These are phyloP conservation scores for Nyctanthes arbortristis DNA, from an alignment of 257 asterid species.

Conservation along the genomic window DNA sequence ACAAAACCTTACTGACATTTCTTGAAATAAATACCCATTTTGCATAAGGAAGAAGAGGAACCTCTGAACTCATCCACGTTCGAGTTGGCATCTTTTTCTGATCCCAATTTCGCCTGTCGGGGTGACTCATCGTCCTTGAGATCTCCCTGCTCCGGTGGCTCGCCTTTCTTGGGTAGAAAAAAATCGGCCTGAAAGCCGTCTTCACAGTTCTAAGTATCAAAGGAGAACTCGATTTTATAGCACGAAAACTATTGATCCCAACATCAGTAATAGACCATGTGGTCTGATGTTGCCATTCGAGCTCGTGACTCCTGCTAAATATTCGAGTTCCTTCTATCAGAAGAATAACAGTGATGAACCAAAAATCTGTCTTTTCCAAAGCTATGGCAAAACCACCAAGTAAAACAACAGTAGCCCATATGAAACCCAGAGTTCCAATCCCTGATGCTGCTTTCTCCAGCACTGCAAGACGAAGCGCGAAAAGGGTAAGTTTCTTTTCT, in stretches of 20 bases:
- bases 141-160: constrained; percentile 37
- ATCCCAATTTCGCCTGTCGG: constrained; percentile 31
- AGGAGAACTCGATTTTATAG: constrained; percentile 55
- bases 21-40: constrained; percentile 73
- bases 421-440: constrained; percentile 85
- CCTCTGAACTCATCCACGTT: constrained; percentile 74
- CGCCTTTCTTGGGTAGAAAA: constrained; percentile 13
- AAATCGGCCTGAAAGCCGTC: constrained; percentile 28
- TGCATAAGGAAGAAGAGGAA: constrained; percentile 72
- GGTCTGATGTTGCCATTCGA: constrained; percentile 94
- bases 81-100: constrained; percentile 44
- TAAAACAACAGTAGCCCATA: constrained; percentile 96
- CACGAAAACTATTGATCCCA: constrained; percentile 71
- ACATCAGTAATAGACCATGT: constrained; percentile 75
- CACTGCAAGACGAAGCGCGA: constrained; percentile 87
- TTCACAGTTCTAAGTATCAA: constrained; percentile 29
- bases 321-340: constrained; percentile 75
- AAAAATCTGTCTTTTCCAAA: constrained; percentile 73
- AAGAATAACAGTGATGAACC: constrained; percentile 82
- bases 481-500: constrained; percentile 82
- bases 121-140: constrained; percentile 10
- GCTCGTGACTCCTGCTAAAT: constrained; percentile 90
- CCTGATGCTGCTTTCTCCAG: constrained; percentile 85
- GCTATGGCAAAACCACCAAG: constrained; percentile 95
- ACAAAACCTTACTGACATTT: constrained; percentile 65